phyloP scores from a whole-genome alignment of 768 basidiomycete genomes.

The Termitomyces sp. region DNA sequence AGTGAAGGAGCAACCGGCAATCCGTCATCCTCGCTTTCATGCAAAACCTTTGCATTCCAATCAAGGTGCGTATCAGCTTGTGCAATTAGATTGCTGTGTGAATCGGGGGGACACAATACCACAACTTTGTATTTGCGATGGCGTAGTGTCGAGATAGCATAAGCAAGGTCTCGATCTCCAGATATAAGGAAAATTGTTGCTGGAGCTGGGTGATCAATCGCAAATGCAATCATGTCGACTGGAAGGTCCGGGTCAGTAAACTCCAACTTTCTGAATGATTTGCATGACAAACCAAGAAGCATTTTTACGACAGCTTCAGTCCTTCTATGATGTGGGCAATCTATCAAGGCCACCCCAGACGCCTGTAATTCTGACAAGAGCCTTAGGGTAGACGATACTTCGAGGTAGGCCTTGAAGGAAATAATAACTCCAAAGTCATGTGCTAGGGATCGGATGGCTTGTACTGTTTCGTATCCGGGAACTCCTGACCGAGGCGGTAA shows the following conservation, averaged over 20 bases:
- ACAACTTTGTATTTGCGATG: constrained; percentile 31
- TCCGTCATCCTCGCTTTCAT: constrained; percentile 4
- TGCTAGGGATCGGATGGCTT: constrained; percentile 38
- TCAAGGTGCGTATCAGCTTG: constrained; percentile 44
- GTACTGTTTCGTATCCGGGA: constrained; percentile 35
- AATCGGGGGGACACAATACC: constrained; percentile 32
- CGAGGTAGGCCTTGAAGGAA: constrained; percentile 49
- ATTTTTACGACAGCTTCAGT: constrained; percentile 43
- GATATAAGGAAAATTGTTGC: constrained; percentile 43
- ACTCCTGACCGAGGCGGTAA: constrained; percentile 25
- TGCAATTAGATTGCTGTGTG: constrained; percentile 30
- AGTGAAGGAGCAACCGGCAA: constrained; percentile 2
- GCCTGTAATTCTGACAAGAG: constrained; percentile 39
- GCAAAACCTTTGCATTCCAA: constrained; percentile 38
- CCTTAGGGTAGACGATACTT: constrained; percentile 30
- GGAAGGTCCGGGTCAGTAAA: background rate
- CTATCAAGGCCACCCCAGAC: constrained; percentile 38
- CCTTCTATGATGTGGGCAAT: constrained; percentile 30
- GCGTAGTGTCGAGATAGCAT: constrained; percentile 35
- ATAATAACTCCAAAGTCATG: constrained; percentile 40
- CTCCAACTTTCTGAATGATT: background rate
- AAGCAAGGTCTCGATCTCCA: constrained; percentile 38
- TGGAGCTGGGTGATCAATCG: constrained; percentile 38
- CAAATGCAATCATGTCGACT: constrained; percentile 24
- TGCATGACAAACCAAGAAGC: constrained; percentile 35